phyloP scores from a whole-genome alignment of 805 yeast species.

The Limtongia smithiae region DNA sequence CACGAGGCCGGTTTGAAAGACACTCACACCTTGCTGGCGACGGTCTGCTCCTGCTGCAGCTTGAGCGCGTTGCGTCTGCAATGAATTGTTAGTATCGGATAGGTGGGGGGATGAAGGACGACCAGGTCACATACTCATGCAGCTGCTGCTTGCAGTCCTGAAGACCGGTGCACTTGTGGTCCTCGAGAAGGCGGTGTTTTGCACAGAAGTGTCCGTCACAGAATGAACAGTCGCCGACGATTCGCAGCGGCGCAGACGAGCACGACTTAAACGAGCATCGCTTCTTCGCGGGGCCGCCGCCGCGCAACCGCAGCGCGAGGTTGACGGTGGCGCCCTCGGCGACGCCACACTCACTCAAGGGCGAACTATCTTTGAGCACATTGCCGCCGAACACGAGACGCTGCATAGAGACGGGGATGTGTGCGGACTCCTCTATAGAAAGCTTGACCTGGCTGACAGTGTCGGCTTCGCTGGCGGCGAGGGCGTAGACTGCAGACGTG shows the following conservation, averaged over 20 bases:
- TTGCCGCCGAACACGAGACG: conserved; percentile 72
- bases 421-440: conserved; percentile 10
- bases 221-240: conserved; percentile 77
- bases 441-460: conserved; percentile 17
- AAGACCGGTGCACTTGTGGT: conserved; percentile 74
- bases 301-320: conserved; percentile 85
- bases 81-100: neutral
- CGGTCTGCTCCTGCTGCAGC: conserved; percentile 81
- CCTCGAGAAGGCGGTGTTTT: conserved; percentile 80
- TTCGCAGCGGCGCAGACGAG: conserved; percentile 56
- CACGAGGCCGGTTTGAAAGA: neutral
- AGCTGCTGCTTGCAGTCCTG: conserved; percentile 76
- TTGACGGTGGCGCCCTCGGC: conserved; percentile 82
- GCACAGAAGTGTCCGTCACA: conserved; percentile 85
- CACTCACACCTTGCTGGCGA: conserved; percentile 57
- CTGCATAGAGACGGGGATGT: conserved; percentile 24
- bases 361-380: conserved; percentile 82
- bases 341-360: conserved; percentile 80
- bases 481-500: conserved; percentile 8
- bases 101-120: neutral
- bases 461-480: conserved; percentile 15
- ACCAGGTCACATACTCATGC: conserved; percentile 48
- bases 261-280: conserved; percentile 54
- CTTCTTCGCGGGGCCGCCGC: conserved; percentile 66
- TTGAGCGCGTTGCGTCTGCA: conserved; percentile 68